Percentiles rank a stretch among this genome's conserved stretches.
phyloP scores from a whole-genome alignment of 2,329 filamentous ascomycete species.

The Curvularia spicifera region DNA sequence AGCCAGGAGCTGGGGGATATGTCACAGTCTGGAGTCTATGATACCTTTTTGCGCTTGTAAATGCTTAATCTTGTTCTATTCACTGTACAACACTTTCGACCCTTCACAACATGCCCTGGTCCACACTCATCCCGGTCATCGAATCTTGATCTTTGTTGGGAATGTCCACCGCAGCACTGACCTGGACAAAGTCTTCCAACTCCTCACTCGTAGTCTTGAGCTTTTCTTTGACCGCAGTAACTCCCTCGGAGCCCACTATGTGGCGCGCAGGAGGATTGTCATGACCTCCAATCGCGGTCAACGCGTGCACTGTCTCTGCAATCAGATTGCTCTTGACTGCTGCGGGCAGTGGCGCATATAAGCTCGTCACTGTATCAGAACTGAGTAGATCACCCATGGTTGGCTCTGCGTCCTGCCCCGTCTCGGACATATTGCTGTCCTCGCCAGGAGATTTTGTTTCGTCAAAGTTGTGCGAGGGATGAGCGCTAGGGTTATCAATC shows the following conservation, averaged over 20 bases:
- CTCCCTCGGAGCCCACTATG: constrained; percentile 90
- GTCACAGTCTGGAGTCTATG: neutral
- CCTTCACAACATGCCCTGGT: constrained; percentile 17
- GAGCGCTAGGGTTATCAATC: constrained; percentile 50
- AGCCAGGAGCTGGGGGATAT: neutral
- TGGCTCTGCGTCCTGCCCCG: constrained; percentile 40
- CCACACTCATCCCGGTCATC: constrained; percentile 13
- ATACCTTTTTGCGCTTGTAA: neutral
- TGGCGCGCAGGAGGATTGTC: constrained; percentile 94
- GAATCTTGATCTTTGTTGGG: constrained; percentile 39
- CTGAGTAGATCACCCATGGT: constrained; percentile 56
- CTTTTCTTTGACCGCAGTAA: constrained; percentile 90
- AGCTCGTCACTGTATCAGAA: constrained; percentile 62
- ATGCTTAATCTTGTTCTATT: neutral
- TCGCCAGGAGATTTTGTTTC: constrained; percentile 42
- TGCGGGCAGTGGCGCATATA: constrained; percentile 75
- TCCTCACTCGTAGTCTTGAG: constrained; percentile 95
- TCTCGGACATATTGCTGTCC: constrained; percentile 34
- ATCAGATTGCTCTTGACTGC: constrained; percentile 75
- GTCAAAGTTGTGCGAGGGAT: constrained; percentile 34
- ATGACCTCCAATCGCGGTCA: constrained; percentile 91
- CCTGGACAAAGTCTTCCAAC: constrained; percentile 92
- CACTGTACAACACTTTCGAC: neutral
- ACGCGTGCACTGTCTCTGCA: constrained; percentile 86
- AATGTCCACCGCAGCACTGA: constrained; percentile 84